A percentile compares a stretch with the other conserved stretches of the same genome.
Evolutionary conservation across 2,329 filamentous ascomycete genomes (phyloP).

Genomic region (Cercospora sp.): DNA sequence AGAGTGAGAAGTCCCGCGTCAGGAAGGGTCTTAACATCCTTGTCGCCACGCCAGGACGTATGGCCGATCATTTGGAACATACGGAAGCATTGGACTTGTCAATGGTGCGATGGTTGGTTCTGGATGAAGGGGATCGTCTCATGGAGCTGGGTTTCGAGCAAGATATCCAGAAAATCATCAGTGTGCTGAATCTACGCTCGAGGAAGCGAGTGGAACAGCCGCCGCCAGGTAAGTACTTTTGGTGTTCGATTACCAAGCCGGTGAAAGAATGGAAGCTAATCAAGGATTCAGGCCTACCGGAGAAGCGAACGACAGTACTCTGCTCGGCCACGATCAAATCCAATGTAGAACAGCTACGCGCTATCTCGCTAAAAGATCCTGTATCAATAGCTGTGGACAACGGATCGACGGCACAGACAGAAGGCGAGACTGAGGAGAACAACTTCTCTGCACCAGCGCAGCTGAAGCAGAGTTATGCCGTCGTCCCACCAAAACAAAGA

Average conservation of each 20-base stretch:
- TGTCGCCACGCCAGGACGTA: slow-evolving; percentile 87
- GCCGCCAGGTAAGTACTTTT: slow-evolving; percentile 44
- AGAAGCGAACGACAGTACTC: slow-evolving; percentile 78
- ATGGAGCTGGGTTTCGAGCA: slow-evolving; percentile 98
- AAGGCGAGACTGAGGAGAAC: slow-evolving; percentile 50
- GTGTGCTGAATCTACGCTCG: slow-evolving; percentile 69
- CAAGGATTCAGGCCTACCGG: slow-evolving; percentile 58
- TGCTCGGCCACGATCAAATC: slow-evolving; percentile 98
- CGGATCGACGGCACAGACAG: slow-evolving; percentile 48
- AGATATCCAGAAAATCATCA: slow-evolving; percentile 84
- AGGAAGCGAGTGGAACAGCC: slow-evolving; percentile 62
- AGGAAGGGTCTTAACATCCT: slow-evolving; percentile 94
- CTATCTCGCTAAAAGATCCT: slow-evolving; percentile 93
- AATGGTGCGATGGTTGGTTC: slow-evolving; percentile 86
- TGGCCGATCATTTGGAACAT: slow-evolving; percentile 89
- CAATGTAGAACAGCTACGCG: slow-evolving; percentile 89
- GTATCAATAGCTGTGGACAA: slow-evolving; percentile 76
- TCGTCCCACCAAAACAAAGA: slow-evolving; percentile 85
- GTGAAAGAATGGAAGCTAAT: background rate
- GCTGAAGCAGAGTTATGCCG: slow-evolving; percentile 85
- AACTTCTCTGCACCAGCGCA: slow-evolving; percentile 84
- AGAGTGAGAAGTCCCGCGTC: slow-evolving; percentile 87
- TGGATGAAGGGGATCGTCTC: slow-evolving; percentile 95
- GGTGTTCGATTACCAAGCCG: too few relatives aligned
- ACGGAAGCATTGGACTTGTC: slow-evolving; percentile 86